Evolutionary conservation across 2,329 filamentous ascomycete species (phyloP).

Genomic region (Neofusicoccum ribis): DNA sequence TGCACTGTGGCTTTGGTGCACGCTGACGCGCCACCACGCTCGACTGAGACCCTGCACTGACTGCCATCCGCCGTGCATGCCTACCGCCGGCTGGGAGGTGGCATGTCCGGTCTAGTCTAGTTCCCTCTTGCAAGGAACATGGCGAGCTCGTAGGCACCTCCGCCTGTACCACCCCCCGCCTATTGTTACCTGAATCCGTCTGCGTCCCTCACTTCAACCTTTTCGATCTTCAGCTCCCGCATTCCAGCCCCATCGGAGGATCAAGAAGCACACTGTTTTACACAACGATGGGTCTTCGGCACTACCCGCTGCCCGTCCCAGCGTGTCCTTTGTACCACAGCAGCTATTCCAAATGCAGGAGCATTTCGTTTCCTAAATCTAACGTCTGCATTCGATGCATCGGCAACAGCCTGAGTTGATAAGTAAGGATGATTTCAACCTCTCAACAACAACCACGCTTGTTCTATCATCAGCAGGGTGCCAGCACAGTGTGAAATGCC

Average conservation of each 20-base stretch:
- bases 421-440: too few relatives aligned
- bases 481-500: not conserved
- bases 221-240: not conserved
- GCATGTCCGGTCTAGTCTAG: not conserved
- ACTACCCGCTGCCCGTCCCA: not conserved
- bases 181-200: not conserved
- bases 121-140: not conserved
- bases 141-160: not conserved
- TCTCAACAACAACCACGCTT: not conserved
- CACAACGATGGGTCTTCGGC: not conserved
- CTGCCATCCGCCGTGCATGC: not conserved
- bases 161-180: not conserved
- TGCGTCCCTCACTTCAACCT: not conserved
- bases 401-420: not conserved
- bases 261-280: not conserved
- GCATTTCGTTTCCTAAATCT: not conserved
- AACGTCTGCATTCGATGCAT: not conserved
- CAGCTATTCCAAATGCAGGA: not conserved
- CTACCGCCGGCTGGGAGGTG: not conserved
- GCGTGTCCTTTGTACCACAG: not conserved
- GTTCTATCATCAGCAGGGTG: not conserved
- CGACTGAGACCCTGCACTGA: too few relatives aligned
- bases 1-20: not conserved
- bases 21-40: not conserved
- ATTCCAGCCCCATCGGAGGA: not conserved